Base-by-base conservation (phyloP, 495 filamentous ascomycete species). In the Aspergillus asperescens region DNA sequence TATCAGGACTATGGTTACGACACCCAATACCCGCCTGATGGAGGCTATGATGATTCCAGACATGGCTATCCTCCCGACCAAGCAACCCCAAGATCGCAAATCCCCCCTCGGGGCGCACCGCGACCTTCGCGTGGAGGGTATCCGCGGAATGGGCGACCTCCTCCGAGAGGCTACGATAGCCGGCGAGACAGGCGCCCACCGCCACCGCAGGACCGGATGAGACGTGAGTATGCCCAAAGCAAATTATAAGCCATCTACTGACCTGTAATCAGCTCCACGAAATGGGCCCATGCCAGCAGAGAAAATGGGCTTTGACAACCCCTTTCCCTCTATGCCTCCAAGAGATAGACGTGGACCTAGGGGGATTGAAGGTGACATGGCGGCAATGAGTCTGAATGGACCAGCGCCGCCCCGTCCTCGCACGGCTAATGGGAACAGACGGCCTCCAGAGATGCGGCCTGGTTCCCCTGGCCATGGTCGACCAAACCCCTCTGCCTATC, bases 321-420 rank as follows among this genome's bases (percentile, higher is more conserved):
- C 85, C 4, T 89, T 87, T 53, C 83, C 86, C 10, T 71, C 77
- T 1, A 87, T 88, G 52, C 80, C 81, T 27, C 65, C 69, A 9
- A 57, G 57, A 56, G 61, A 61, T 15, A 50, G 52, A 15, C 54
- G 41, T 5, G 55, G 59, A 49, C 49, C 62, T 22, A 51, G 50
- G 23, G 62, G 62, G 3, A 71, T 84, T 28, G 59, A 79, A 38
- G 70, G 73, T 31, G 77, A 73, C 40, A 86, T 83, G 80, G 75
- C 67, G 8, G 67, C 62, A 16, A 78, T 85, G 79, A 77, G 80
- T 52, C 69, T 85, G 23, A 77, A 75, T 41, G 75, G 69, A 1
- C 48, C 38, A 13, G 34, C 45, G 8, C 64, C 65, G 8, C 65
- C 63, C 31, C 72, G 70, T 31, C 72, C 71, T 16, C 71, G 70